Percentiles rank a stretch among this genome's conserved stretches.
These are phyloP conservation scores for Zangia roseola DNA, from an alignment of 768 basidiomycete species.

Conservation along the genomic window DNA sequence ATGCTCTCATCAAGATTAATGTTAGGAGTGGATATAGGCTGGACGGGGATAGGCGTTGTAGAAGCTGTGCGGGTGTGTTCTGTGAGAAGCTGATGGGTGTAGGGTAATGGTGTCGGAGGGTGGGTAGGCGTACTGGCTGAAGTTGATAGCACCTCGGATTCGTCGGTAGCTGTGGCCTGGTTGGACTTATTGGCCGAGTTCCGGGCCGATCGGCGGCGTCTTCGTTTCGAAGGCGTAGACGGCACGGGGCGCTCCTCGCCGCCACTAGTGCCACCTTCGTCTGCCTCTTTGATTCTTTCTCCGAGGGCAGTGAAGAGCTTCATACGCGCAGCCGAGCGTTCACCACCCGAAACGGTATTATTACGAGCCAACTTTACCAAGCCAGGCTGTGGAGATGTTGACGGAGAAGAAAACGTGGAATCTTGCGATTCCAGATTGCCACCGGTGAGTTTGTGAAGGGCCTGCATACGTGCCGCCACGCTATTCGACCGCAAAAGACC, in stretches of 20 bases:
- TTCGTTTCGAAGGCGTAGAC: conserved; percentile 49
- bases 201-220: conserved; percentile 52
- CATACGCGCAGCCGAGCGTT: conserved; percentile 69
- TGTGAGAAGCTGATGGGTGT: conserved; percentile 31
- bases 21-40: conserved; percentile 25
- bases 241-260: conserved; percentile 50
- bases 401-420: conserved; percentile 48
- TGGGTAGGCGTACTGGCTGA: conserved; percentile 62
- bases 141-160: conserved; percentile 39
- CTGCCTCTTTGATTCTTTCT: conserved; percentile 58
- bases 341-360: conserved; percentile 82
- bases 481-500: conserved; percentile 90
- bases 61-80: conserved; percentile 28
- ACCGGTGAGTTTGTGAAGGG: conserved; percentile 82
- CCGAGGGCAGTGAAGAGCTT: conserved; percentile 63
- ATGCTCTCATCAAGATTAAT: conserved; percentile 31
- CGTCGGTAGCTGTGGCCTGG: conserved; percentile 44
- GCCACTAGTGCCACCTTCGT: conserved; percentile 60
- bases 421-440: conserved; percentile 62
- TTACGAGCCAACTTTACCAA: conserved; percentile 55
- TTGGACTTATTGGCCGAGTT: conserved; percentile 39
- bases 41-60: conserved; percentile 29
- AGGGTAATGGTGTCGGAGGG: conserved; percentile 50
- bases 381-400: conserved; percentile 48
- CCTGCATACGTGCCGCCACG: conserved; percentile 75